Conservation (phyloP, 2,329 filamentous ascomycete genomes). For the Xylariaceae sp. region DNA sequence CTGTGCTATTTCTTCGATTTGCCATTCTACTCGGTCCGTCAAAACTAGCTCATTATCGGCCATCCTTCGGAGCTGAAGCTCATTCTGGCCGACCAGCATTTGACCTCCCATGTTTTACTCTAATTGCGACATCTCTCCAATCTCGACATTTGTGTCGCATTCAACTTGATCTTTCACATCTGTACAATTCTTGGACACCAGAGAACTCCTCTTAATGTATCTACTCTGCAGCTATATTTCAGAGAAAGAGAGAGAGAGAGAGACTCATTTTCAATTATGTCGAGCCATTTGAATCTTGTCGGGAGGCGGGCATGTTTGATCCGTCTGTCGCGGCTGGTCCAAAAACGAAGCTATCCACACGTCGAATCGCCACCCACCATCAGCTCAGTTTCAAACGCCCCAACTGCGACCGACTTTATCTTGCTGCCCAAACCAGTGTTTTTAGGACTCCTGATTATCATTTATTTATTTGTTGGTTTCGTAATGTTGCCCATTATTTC, state of each 20-base stretch:
- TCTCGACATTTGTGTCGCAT: slow-evolving; percentile 23
- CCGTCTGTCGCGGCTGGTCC: slow-evolving; percentile 1
- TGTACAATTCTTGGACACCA: slow-evolving; percentile 17
- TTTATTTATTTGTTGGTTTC: not conserved
- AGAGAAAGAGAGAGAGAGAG: not conserved
- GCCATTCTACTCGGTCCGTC: not conserved
- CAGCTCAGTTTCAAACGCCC: slow-evolving; percentile 6
- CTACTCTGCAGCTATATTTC: slow-evolving; percentile 15
- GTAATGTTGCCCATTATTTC: not conserved
- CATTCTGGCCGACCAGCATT: slow-evolving; percentile 17
- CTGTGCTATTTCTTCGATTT: slow-evolving; percentile 26
- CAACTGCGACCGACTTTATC: slow-evolving; percentile 1
- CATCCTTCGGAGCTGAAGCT: not conserved
- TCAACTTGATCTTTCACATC: slow-evolving; percentile 19
- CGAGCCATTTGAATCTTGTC: not conserved
- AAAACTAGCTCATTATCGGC: not conserved
- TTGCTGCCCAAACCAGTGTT: not conserved
- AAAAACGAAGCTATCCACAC: slow-evolving; percentile 30
- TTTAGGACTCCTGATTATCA: not conserved
- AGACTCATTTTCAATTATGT: not conserved
- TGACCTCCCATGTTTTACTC: slow-evolving; percentile 9
- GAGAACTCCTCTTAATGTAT: slow-evolving; percentile 13
- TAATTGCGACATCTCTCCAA: slow-evolving; percentile 19
- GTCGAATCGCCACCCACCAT: slow-evolving; percentile 16
- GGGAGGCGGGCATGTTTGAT: not conserved